Evolutionary conservation across 805 yeast species (phyloP), one percentile per base, ranked within the genome.

Genomic region (Saccharomycopsis sp.): DNA sequence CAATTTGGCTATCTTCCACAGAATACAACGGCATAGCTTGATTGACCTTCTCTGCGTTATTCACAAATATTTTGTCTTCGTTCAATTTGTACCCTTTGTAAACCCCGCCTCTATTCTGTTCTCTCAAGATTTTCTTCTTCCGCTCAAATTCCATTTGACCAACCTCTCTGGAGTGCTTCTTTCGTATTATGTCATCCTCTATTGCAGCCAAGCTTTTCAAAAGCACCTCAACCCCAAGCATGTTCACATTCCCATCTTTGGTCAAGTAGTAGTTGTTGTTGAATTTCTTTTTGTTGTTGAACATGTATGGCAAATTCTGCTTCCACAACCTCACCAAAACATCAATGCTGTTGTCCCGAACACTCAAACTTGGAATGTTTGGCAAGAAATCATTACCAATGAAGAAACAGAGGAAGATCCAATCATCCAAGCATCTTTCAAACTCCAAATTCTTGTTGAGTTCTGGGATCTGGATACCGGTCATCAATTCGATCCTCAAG

Each of bases 371-470:
- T 3, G 99, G 97, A 51, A 92, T 65, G 62, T 89, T 97, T 1
- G 99, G 99, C 53, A 92, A 65, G 69, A 92, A 92, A 75, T 92
- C 99, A 57, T 92, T 92, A 61, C 99, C 99, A 49, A 89, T 94
- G 57, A 92, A 92, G 66, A 92, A 92, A 71, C 97, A 89, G 88
- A 92, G 81, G 52, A 92, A 92, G 12, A 92, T 86, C 98, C 98
- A 92, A 62, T 92, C 99, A 57, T 92, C 99, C 47, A 92, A 80
- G 2, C 97, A 96, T 45, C 98, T 69, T 62, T 92, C 99, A 40
- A 88, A 60, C 57, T 92, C 96, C 61, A 80, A 87, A 16, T 75
- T 71, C 54, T 83, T 80, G 2, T 85, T 72, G 15, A 80, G 55
- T 30, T 78, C 69, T 3, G 87, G 84, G 21, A 82, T 75, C 42